Percentiles rank a stretch among this genome's conserved stretches.
These are phyloP conservation scores for Excoecaria cochinchinensis DNA, from an alignment of 345 rosid genomes.

Conservation along the genomic window DNA sequence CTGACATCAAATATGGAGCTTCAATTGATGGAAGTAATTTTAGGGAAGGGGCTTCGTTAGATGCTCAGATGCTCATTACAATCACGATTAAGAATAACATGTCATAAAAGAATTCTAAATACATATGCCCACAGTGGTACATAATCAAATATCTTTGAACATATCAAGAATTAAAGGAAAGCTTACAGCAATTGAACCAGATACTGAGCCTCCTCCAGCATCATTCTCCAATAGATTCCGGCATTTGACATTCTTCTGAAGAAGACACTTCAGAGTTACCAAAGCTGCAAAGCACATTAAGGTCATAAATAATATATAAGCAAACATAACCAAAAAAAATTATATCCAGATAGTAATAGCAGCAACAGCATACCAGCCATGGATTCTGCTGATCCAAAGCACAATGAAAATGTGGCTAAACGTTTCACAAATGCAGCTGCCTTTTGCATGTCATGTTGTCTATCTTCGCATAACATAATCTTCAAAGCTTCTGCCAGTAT, in stretches of 20 bases:
- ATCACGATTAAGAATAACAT: background rate
- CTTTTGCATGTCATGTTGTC: conserved; percentile 96
- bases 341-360: background rate
- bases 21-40: background rate
- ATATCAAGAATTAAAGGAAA: conserved; percentile 6
- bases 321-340: background rate
- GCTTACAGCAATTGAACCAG: conserved; percentile 82
- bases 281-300: conserved; percentile 47
- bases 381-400: conserved; percentile 82
- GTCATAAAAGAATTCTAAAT: background rate
- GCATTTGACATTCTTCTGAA: conserved; percentile 82
- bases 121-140: background rate
- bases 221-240: conserved; percentile 85
- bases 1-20: background rate
- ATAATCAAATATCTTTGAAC: background rate
- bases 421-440: conserved; percentile 96
- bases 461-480: conserved; percentile 90
- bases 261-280: conserved; percentile 77
- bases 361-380: conserved; percentile 63
- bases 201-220: conserved; percentile 95
- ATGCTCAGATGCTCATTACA: no score
- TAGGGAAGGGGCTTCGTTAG: background rate
- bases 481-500: conserved; percentile 85
- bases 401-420: conserved; percentile 76
- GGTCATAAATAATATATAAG: conserved; percentile 1